Conservation (phyloP, 192 early-diverging fungal genomes). For the Backusella luteola region DNA sequence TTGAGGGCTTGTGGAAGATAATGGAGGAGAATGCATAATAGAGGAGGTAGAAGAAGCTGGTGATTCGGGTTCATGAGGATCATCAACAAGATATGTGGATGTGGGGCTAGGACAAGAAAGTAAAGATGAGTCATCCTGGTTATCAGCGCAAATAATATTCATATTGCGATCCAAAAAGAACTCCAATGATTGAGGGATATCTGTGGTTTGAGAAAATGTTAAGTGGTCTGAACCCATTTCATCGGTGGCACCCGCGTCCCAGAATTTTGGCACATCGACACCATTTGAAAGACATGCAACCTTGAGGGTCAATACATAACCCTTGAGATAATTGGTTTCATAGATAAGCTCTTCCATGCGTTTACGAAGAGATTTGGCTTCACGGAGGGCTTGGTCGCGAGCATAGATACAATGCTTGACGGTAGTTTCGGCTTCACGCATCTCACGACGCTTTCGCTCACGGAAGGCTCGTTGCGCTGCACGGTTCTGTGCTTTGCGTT, state of each 20-base stretch:
- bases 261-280: slow-evolving; percentile 30
- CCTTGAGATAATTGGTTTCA: slow-evolving; percentile 46
- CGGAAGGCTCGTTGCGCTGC: slow-evolving; percentile 90
- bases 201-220: not conserved
- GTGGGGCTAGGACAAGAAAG: not conserved
- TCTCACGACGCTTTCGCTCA: slow-evolving; percentile 77
- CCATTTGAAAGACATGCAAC: slow-evolving; percentile 25
- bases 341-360: slow-evolving; percentile 37
- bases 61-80: not conserved
- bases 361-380: slow-evolving; percentile 36
- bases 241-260: slow-evolving; percentile 12
- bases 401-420: slow-evolving; percentile 62
- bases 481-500: slow-evolving; percentile 75
- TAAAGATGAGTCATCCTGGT: not conserved
- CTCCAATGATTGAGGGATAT: slow-evolving; percentile 2
- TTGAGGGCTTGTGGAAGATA: slow-evolving; percentile 1
- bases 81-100: not conserved
- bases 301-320: slow-evolving; percentile 35
- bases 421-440: slow-evolving; percentile 69
- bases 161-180: not conserved
- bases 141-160: not conserved
- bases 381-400: slow-evolving; percentile 46
- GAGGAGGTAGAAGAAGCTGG: slow-evolving; percentile 1
- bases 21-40: slow-evolving; percentile 2
- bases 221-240: slow-evolving; percentile 4